A percentile compares a stretch with the other conserved stretches of the same genome.
These are phyloP conservation scores for Fonsecaea monophora DNA, from an alignment of 2,329 filamentous ascomycete species.

Conservation along the genomic window DNA sequence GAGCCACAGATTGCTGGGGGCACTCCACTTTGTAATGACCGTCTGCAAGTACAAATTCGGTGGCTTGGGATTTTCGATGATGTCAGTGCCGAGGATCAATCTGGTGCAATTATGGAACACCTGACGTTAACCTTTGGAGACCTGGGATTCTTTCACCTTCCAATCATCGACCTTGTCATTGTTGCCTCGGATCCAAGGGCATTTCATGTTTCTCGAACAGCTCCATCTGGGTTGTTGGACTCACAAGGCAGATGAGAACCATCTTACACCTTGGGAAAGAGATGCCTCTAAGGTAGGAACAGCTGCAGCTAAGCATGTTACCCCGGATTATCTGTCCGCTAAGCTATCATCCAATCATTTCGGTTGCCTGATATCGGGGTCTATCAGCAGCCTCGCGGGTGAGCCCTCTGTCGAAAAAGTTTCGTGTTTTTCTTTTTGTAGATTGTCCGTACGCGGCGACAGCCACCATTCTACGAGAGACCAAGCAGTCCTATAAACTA, in stretches of 20 bases:
- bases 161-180: background rate
- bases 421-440: background rate
- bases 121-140: constrained; percentile 22
- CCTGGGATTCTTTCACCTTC: constrained; percentile 12
- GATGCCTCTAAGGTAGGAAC: constrained; percentile 10
- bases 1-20: background rate
- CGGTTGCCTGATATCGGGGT: constrained; percentile 9
- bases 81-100: constrained; percentile 29
- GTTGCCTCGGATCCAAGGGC: background rate
- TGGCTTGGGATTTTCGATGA: constrained; percentile 16
- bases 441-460: background rate
- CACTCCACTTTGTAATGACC: constrained; percentile 29
- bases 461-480: background rate
- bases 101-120: background rate
- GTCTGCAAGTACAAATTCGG: no score
- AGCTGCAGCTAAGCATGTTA: constrained; percentile 8
- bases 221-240: constrained; percentile 1
- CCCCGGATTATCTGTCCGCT: constrained; percentile 30
- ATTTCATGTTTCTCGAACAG: background rate
- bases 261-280: background rate
- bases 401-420: background rate
- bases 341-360: constrained; percentile 25
- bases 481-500: background rate
- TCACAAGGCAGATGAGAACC: background rate
- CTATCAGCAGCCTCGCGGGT: constrained; percentile 17